Percentiles rank a stretch among this genome's conserved stretches.
Evolutionary conservation across 139 green algal genomes (phyloP).

Genomic region (Tetradesmus obliquus): DNA sequence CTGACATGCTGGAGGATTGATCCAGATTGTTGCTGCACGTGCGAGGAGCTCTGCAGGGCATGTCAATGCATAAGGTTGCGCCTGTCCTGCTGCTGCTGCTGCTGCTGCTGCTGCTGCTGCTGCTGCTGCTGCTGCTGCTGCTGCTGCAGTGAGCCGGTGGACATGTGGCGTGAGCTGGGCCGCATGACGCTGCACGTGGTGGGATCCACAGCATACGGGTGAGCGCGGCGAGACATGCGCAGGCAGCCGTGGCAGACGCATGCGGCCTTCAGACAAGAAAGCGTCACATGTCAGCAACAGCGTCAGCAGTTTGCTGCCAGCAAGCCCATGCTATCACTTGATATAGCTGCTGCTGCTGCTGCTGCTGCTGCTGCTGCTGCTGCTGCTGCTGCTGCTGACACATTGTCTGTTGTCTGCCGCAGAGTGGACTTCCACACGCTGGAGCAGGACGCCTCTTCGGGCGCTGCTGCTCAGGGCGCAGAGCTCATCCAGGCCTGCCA

Average conservation of each 20-base stretch:
- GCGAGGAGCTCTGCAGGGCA: neutral
- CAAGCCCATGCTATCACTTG: neutral
- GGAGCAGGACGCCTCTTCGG: neutral
- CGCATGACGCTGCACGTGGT: conserved; percentile 70
- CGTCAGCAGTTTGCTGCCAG: neutral
- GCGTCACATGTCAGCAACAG: neutral
- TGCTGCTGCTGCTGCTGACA: neutral
- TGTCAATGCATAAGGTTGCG: no score
- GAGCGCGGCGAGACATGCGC: neutral
- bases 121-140: neutral
- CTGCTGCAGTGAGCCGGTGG: conserved; percentile 36
- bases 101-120: neutral
- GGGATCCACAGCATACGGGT: conserved; percentile 72
- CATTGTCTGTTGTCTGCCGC: neutral
- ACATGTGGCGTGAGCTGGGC: conserved; percentile 61
- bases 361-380: neutral
- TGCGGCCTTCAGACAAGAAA: neutral
- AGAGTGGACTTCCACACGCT: conserved; percentile 32
- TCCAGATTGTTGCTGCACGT: no score
- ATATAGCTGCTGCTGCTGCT: neutral
- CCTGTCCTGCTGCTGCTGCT: neutral
- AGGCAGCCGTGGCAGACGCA: neutral
- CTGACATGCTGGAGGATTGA: no score
- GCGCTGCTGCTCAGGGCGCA: neutral
- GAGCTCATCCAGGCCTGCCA: conserved; percentile 9